These are phyloP conservation scores for Ehretia macrophylla DNA, from an alignment of 257 asterid genomes.

Conservation along the genomic window DNA sequence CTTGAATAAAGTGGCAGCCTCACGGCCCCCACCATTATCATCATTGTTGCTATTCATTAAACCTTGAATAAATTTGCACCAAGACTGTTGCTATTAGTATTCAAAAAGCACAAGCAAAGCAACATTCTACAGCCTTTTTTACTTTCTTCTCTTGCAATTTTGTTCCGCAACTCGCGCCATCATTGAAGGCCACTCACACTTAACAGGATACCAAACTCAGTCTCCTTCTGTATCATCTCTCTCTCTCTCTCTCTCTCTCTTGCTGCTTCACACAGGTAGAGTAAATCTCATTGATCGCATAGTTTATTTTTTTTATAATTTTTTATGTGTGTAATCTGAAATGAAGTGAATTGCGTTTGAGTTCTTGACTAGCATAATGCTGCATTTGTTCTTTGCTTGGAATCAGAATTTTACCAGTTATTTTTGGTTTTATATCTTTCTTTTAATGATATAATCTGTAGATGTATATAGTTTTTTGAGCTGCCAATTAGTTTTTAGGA, in stretches of 20 bases:
- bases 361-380: background rate
- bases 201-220: background rate
- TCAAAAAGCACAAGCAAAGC: background rate
- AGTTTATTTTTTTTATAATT: conserved; percentile 23
- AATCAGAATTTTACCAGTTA: background rate
- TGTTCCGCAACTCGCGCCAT: conserved; percentile 36
- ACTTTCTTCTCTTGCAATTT: conserved; percentile 8
- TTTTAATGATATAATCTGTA: too few relatives aligned
- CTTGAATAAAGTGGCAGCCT: too few relatives aligned
- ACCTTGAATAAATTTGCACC: too few relatives aligned
- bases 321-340: too few relatives aligned
- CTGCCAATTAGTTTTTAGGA: background rate
- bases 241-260: conserved; percentile 1
- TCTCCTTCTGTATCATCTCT: conserved; percentile 8
- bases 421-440: background rate
- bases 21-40: too few relatives aligned
- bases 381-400: background rate
- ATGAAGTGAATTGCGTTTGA: background rate
- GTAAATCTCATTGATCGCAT: too few relatives aligned
- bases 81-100: background rate
- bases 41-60: too few relatives aligned
- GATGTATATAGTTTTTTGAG: background rate
- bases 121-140: conserved; percentile 1
- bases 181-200: conserved; percentile 29
- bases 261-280: conserved; percentile 15